phyloP scores from a whole-genome alignment of 2,329 filamentous ascomycete genomes.

The Arthrinium phaeospermum region DNA sequence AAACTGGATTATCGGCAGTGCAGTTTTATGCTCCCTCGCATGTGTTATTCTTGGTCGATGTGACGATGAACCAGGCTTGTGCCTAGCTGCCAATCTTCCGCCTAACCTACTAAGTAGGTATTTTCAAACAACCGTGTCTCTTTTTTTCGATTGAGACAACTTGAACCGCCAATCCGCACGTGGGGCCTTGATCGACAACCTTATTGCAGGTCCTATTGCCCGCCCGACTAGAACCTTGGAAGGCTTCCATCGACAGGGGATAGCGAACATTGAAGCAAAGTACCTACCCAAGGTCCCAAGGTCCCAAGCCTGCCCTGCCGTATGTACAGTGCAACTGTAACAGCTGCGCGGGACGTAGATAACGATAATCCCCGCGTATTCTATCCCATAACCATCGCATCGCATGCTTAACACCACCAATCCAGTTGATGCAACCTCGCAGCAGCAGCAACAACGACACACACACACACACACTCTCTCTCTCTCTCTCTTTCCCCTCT shows the following conservation, averaged over 20 bases:
- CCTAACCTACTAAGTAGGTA: not conserved
- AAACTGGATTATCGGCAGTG: slow-evolving; percentile 14
- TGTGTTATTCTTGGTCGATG: not conserved
- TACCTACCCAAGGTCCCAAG: not conserved
- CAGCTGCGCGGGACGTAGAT: slow-evolving; percentile 15
- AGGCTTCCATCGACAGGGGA: slow-evolving; percentile 14
- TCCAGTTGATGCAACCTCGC: not conserved
- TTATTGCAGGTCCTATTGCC: slow-evolving; percentile 13
- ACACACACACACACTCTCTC: no score
- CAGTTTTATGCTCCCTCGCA: not conserved
- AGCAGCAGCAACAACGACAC: not conserved
- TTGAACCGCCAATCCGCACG: slow-evolving; percentile 9
- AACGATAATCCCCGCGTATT: slow-evolving; percentile 14
- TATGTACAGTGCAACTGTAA: not conserved
- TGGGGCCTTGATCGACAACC: slow-evolving; percentile 14
- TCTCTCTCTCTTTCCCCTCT: not conserved
- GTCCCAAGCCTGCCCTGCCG: not conserved
- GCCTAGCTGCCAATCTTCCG: not conserved
- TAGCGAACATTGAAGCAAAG: not conserved
- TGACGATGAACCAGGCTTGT: slow-evolving; percentile 7
- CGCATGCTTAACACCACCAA: not conserved
- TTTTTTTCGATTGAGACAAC: not conserved
- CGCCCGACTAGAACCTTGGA: slow-evolving; percentile 13
- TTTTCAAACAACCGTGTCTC: slow-evolving; percentile 11
- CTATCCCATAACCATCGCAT: slow-evolving; percentile 12